Conservation (phyloP, 768 basidiomycete genomes). For the Suillus tomentosus region DNA sequence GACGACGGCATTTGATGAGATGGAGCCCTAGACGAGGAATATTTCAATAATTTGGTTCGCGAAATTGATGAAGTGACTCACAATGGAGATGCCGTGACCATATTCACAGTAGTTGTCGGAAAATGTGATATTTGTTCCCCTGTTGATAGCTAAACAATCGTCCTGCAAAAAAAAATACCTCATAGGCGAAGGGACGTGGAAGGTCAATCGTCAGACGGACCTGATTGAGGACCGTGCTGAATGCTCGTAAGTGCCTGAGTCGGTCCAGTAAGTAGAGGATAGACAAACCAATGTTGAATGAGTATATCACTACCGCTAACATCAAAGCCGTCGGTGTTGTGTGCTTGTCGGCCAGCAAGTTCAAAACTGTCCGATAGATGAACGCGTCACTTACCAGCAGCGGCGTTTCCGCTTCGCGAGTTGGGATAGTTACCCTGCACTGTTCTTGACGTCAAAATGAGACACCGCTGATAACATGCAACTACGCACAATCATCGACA, state of each 20-base stretch:
- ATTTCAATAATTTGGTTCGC: background rate
- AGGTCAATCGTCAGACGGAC: conserved; percentile 6
- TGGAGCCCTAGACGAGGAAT: conserved; percentile 50
- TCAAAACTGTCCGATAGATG: background rate
- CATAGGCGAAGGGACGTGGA: background rate
- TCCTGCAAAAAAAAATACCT: conserved; percentile 38
- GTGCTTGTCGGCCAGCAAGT: conserved; percentile 29
- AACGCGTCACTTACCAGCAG: conserved; percentile 42
- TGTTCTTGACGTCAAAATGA: conserved; percentile 22
- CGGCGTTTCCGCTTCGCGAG: conserved; percentile 45
- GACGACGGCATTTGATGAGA: conserved; percentile 47
- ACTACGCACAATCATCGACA: conserved; percentile 57
- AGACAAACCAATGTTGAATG: conserved; percentile 32
- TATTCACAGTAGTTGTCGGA: conserved; percentile 52
- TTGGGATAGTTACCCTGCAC: conserved; percentile 56
- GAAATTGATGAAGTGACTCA: conserved; percentile 14
- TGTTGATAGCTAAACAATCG: conserved; percentile 61
- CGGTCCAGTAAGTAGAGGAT: background rate
- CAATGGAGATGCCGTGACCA: conserved; percentile 68
- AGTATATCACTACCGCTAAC: conserved; percentile 37
- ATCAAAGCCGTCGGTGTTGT: conserved; percentile 57
- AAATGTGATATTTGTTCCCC: conserved; percentile 47
- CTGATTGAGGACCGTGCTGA: conserved; percentile 30
- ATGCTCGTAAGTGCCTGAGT: background rate
- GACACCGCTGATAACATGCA: background rate